Evolutionary conservation across 2,329 filamentous ascomycete species (phyloP), one percentile per base, ranked within the genome.

Genomic region (Colletotrichum sp.): DNA sequence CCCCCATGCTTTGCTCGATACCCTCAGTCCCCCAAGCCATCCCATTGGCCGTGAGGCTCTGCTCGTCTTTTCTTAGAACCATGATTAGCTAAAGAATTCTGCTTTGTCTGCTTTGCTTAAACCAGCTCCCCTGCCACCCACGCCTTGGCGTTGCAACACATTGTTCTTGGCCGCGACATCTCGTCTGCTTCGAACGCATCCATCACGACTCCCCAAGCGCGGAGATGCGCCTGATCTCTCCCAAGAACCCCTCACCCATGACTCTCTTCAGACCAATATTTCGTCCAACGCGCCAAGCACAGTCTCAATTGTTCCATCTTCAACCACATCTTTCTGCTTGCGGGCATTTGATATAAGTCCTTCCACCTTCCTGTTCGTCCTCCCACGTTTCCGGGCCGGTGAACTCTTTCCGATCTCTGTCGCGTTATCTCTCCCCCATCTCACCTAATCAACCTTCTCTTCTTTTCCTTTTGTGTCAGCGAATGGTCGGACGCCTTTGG

Each of bases 401-500:
- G 70, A 75, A 65, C 43, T 65, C 32, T 43, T 65, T 68, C 69
- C 64, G 56, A 68, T 73, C 16, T 62, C 43, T 64, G 56, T 68
- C 64, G 73, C 26, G 64, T 48, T 68, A 56, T 68, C 26, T 68
- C 56, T 34, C 8, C 30, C 24, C 32, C 43, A 43, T 65, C 43
- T 64, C 38, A 64, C 34, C 73, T 75, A 68, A 75, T 75, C 62
- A 56, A 56, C 32, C 48, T 71, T 52, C 38, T 66, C 55, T 38
- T 64, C 18, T 64, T 64, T 55, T 72, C 58, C 28, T 65, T 36
- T 65, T 62, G 13, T 26, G 56, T 60, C 65, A 48, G 55, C 21
- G 58, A 58, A 72, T 68, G 69, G 70, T 73, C 64, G 43, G 70
- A 73, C 73, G 43, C 70, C 70, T 75, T 75, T 75, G 62, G 38